Base-by-base conservation (phyloP, 2,329 filamentous ascomycete genomes). In the Orbilia brochopaga region DNA sequence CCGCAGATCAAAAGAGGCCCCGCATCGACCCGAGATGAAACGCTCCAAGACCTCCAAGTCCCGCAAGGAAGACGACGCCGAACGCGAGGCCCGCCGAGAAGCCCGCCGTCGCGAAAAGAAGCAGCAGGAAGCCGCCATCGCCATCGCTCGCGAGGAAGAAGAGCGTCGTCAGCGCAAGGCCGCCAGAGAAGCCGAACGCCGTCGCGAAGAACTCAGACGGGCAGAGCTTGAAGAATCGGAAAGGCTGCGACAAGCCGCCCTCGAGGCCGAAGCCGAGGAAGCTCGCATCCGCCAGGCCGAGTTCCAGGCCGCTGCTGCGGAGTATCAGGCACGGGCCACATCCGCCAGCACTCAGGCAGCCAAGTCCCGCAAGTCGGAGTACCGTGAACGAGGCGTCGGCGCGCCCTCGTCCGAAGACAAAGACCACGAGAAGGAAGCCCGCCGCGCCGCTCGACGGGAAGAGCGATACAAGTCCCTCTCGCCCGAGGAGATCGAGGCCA, bases 281-380 rank as follows among this genome's bases (percentile, higher is more conserved):
- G 67, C 51, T 53, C 67, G 67, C 24, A 32, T 64, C 32, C 61
- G 67, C 24, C 55, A 72, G 44, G 67, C 67, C 15, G 67, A 64
- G 52, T 72, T 72, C 55, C 50, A 72, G 37, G 67, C 55, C 4
- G 67, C 67, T 57, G 60, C 55, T 3, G 59, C 61, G 19, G 67
- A 65, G 21, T 72, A 72, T 32, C 67, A 72, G 27, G 67, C 67
- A n/a, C 65, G 30, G 57, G 67, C 60, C 19, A 61, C 67, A 8
- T 72, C 67, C 6, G 67, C 67, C 10, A 61, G 67, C 23, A 64
- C 55, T 24, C 67, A 72, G 3, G 67, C 67, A 37, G 67, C 60
- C 30, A 72, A 72, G 24, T 72, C 67, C 30, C 67, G 67, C 50
- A 72, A 72, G 19, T 72, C 67, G 4, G 67, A 72, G 56, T 65